Percentiles rank a stretch among this genome's conserved stretches.
Conservation (phyloP, 495 filamentous ascomycete genomes). For the Neurospora africana region DNA sequence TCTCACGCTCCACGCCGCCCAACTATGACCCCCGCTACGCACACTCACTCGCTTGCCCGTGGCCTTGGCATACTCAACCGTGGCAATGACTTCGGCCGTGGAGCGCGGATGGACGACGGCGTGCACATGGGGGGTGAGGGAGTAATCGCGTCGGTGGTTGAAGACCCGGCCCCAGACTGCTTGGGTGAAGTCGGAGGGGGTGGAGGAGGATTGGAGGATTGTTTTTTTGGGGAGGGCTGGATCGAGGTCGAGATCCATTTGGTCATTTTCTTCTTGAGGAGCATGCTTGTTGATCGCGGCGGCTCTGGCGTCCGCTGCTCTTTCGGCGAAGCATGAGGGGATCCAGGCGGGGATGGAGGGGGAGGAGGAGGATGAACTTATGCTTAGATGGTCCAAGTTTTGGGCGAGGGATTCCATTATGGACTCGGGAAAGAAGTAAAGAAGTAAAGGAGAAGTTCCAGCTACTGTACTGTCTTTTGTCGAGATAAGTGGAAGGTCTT, state of each 20-base stretch:
- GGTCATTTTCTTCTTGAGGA: not conserved
- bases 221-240: not conserved
- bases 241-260: not conserved
- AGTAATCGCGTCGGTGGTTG: slow-evolving; percentile 21
- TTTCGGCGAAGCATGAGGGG: not conserved
- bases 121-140: slow-evolving; percentile 24
- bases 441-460: too few relatives aligned
- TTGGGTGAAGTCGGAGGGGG: not conserved
- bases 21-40: slow-evolving; percentile 44
- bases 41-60: slow-evolving; percentile 34
- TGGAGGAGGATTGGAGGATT: not conserved
- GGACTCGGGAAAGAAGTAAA: too few relatives aligned
- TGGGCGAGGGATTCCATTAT: not conserved
- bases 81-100: slow-evolving; percentile 29
- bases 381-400: not conserved
- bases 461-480: too few relatives aligned
- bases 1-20: slow-evolving; percentile 42
- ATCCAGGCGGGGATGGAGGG: not conserved
- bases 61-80: slow-evolving; percentile 34
- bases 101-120: slow-evolving; percentile 35
- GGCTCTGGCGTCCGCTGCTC: not conserved
- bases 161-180: slow-evolving; percentile 22
- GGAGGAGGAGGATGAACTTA: not conserved
- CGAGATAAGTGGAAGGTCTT: too few relatives aligned
- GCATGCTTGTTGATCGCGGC: not conserved